phyloP scores from a whole-genome alignment of 805 yeast species.

The Myxozyma udenii region DNA sequence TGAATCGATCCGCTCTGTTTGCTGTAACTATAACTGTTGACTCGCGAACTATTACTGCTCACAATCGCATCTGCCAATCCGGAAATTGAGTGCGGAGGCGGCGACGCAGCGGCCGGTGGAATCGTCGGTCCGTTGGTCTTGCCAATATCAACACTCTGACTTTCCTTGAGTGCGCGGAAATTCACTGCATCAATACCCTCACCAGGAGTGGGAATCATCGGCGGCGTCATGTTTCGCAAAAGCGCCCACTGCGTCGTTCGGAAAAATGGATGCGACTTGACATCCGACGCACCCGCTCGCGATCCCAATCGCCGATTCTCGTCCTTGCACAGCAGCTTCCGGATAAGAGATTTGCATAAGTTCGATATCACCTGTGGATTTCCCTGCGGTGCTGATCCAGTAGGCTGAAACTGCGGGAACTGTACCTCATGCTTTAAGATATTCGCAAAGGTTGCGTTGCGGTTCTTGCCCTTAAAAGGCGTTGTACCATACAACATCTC shows the following conservation, averaged over 20 bases:
- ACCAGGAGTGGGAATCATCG: conserved; percentile 82
- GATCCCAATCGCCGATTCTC: conserved; percentile 88
- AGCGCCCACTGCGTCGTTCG: conserved; percentile 94
- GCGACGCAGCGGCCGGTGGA: not conserved
- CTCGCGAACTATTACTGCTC: no score
- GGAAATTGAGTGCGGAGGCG: not conserved
- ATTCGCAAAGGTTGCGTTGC: conserved; percentile 86
- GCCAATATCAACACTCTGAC: conserved; percentile 38
- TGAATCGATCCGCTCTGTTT: not conserved
- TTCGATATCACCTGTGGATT: conserved; percentile 56
- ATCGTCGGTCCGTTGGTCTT: conserved; percentile 13
- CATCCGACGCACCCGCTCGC: conserved; percentile 90
- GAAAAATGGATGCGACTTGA: conserved; percentile 87
- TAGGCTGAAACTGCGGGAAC: conserved; percentile 47
- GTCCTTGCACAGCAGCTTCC: conserved; percentile 80
- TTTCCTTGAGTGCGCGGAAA: conserved; percentile 34
- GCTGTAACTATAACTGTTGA: not conserved
- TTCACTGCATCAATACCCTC: conserved; percentile 50
- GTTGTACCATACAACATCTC: conserved; percentile 96
- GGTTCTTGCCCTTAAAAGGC: conserved; percentile 88
- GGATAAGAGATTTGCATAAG: conserved; percentile 72
- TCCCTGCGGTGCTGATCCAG: conserved; percentile 20
- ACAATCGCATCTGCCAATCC: not conserved
- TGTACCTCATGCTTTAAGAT: conserved; percentile 78
- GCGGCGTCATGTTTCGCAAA: conserved; percentile 87